Evolutionary conservation across 306 rosid genomes (phyloP).

Genomic region (Herpetospermum pedunculosum): DNA sequence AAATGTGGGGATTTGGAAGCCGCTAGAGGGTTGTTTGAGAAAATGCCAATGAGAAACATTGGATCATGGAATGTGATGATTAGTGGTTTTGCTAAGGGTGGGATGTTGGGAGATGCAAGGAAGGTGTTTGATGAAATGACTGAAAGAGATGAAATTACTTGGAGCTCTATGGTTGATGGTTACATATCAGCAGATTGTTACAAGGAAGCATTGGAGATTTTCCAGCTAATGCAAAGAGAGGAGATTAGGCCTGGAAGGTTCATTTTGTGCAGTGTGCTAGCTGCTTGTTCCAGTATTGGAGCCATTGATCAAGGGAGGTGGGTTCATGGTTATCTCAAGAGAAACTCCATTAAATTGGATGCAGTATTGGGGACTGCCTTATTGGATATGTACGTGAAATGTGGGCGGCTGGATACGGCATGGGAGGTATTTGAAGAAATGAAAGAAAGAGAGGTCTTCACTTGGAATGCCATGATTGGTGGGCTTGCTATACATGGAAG

Average conservation of each 20-base stretch:
- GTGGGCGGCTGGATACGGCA: conserved; percentile 48
- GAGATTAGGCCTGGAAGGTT: conserved; percentile 24
- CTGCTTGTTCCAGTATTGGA: conserved; percentile 51
- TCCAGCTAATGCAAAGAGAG: conserved; percentile 34
- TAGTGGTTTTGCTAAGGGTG: conserved; percentile 37
- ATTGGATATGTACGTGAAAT: conserved; percentile 53
- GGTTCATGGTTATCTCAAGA: conserved; percentile 37
- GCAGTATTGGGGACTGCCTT: conserved; percentile 46
- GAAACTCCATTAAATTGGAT: conserved; percentile 31
- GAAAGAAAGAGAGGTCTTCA: conserved; percentile 28
- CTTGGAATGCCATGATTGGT: conserved; percentile 66
- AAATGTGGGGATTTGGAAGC: conserved; percentile 34
- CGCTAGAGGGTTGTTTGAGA: conserved; percentile 32
- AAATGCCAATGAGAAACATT: conserved; percentile 23
- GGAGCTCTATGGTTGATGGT: conserved; percentile 55
- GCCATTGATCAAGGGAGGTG: conserved; percentile 52
- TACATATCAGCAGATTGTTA: conserved; percentile 32
- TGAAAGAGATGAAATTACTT: conserved; percentile 46
- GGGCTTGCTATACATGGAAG: conserved; percentile 46
- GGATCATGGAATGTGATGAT: conserved; percentile 55
- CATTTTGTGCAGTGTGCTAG: conserved; percentile 34
- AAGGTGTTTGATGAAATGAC: conserved; percentile 32
- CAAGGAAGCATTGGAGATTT: conserved; percentile 51
- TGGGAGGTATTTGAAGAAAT: conserved; percentile 50
- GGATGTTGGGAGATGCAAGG: conserved; percentile 36